Percentiles rank a stretch among this genome's conserved stretches.
Conservation (phyloP, 352 stramenopile species). For the Phytophthora nicotianae region DNA sequence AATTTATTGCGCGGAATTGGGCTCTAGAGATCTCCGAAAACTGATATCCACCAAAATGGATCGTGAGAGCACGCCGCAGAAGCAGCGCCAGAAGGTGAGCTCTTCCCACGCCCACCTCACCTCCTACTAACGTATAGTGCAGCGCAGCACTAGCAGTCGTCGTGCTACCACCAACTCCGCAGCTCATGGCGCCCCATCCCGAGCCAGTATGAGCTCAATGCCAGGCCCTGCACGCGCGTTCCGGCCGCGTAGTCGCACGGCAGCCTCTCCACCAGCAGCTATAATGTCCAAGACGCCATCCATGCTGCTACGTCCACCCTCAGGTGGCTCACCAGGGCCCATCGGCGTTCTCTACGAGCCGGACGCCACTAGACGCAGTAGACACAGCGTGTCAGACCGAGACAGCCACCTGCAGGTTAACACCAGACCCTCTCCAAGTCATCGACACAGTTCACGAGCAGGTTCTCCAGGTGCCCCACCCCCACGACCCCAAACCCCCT, state of each 20-base stretch:
- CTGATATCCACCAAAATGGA: conserved; percentile 68
- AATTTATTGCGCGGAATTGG: no score
- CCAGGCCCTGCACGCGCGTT: conserved; percentile 24
- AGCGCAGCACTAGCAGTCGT: conserved; percentile 35
- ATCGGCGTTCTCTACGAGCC: conserved; percentile 35
- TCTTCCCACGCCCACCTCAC: neutral
- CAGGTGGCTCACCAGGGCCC: conserved; percentile 7
- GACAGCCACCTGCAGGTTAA: conserved; percentile 28
- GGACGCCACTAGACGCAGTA: conserved; percentile 14
- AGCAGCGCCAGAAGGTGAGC: conserved; percentile 77
- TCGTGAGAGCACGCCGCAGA: conserved; percentile 73
- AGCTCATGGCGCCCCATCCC: conserved; percentile 14
- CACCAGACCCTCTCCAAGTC: conserved; percentile 15
- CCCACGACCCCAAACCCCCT: conserved; percentile 3
- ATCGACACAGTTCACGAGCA: conserved; percentile 15
- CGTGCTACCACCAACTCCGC: conserved; percentile 21
- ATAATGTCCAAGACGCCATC: conserved; percentile 55
- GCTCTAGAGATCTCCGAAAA: no score
- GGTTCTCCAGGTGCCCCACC: conserved; percentile 1
- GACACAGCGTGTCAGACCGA: conserved; percentile 19
- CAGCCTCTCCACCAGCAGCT: conserved; percentile 13
- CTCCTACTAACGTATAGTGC: conserved; percentile 10
- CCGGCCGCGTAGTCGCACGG: conserved; percentile 39
- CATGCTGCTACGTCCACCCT: conserved; percentile 35
- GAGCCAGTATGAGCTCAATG: conserved; percentile 12